Percentiles rank a stretch among this genome's conserved stretches.
Evolutionary conservation across 306 rosid genomes (phyloP).

Genomic region (Cucurbita moschata): DNA sequence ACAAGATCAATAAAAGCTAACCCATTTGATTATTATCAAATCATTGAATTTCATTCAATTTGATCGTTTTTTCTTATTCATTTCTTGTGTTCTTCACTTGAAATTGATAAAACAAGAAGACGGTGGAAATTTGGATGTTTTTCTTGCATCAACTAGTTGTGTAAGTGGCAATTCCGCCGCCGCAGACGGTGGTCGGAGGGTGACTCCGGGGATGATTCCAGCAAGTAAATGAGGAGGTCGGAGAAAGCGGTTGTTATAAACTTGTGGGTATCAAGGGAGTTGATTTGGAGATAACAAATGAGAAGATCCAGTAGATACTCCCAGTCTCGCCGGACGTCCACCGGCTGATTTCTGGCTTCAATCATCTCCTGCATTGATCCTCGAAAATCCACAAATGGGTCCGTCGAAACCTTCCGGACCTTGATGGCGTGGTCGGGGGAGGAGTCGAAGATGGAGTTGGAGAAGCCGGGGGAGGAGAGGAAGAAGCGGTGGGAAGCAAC

Average conservation of each 20-base stretch:
- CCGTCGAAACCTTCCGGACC: conserved; percentile 47
- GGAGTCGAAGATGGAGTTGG: conserved; percentile 72
- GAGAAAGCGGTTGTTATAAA: conserved; percentile 70
- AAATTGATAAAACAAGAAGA: not conserved
- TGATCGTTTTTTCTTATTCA: not conserved
- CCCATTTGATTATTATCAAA: not conserved
- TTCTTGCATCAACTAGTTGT: not conserved
- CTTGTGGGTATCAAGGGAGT: conserved; percentile 56
- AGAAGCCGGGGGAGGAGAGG: conserved; percentile 80
- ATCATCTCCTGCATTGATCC: conserved; percentile 83
- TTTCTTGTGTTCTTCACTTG: not conserved
- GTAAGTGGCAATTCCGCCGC: not conserved
- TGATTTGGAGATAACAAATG: conserved; percentile 59
- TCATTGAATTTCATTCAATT: no score
- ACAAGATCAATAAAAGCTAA: not conserved
- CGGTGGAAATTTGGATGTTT: not conserved
- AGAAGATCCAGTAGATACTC: conserved; percentile 72
- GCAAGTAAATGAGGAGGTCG: conserved; percentile 35
- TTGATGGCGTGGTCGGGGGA: conserved; percentile 29
- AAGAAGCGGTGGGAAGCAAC: conserved; percentile 71
- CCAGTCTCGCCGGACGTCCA: conserved; percentile 34
- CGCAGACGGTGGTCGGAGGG: not conserved
- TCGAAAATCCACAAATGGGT: conserved; percentile 65
- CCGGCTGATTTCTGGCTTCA: conserved; percentile 23
- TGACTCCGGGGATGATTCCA: conserved; percentile 14